Conservation (phyloP, 768 basidiomycete genomes). For the Boletales sp. region DNA sequence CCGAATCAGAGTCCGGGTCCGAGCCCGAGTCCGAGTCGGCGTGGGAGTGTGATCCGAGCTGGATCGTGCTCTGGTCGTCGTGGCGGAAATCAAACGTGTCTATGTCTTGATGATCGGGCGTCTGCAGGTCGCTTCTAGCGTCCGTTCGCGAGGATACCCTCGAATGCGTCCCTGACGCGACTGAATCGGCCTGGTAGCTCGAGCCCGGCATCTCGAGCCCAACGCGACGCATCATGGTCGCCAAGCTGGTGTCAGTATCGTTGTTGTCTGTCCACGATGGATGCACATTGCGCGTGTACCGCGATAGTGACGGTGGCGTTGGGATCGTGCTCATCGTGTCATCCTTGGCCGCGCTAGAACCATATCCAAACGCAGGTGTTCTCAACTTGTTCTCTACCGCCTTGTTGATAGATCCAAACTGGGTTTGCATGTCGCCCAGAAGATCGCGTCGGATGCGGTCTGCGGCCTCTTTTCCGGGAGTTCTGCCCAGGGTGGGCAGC, state of each 20-base stretch:
- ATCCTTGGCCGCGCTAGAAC: slow-evolving; percentile 31
- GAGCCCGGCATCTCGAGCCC: slow-evolving; percentile 44
- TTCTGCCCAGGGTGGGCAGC: slow-evolving; percentile 46
- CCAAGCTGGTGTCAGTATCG: slow-evolving; percentile 55
- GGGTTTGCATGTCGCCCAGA: slow-evolving; percentile 50
- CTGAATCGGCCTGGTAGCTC: slow-evolving; percentile 14
- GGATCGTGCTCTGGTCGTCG: slow-evolving; percentile 19
- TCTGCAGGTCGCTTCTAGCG: slow-evolving; percentile 10
- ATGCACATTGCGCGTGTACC: slow-evolving; percentile 50
- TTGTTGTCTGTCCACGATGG: slow-evolving; percentile 39
- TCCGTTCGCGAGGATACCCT: slow-evolving; percentile 7
- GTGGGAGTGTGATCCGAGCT: slow-evolving; percentile 1
- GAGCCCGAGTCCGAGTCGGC: slow-evolving; percentile 20
- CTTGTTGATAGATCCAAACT: slow-evolving; percentile 16
- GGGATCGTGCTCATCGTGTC: slow-evolving; percentile 69
- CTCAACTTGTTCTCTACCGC: slow-evolving; percentile 16
- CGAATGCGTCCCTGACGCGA: slow-evolving; percentile 10
- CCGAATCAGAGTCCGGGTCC: slow-evolving; percentile 31
- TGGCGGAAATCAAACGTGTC: slow-evolving; percentile 21
- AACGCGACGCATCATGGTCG: slow-evolving; percentile 66
- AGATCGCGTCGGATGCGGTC: slow-evolving; percentile 64
- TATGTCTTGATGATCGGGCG: slow-evolving; percentile 22
- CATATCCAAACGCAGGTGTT: slow-evolving; percentile 30
- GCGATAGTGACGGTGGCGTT: slow-evolving; percentile 66
- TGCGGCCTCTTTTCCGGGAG: slow-evolving; percentile 72